Percentiles rank a stretch among this genome's conserved stretches.
Evolutionary conservation across 1,139 yeast genomes (phyloP).

Genomic region (Blastobotrys persicus): DNA sequence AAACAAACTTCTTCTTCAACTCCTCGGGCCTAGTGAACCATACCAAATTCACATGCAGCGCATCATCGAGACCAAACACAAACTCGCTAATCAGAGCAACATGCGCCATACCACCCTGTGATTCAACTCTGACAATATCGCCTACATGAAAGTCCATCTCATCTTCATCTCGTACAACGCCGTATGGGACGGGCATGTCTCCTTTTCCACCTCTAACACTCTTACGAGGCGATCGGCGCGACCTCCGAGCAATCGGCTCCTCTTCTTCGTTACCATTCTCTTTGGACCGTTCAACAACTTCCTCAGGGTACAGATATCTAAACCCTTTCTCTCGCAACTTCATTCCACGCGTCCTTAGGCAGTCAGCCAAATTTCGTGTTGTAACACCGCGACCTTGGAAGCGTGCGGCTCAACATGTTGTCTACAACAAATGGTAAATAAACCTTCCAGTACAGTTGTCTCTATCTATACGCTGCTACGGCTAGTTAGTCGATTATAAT

Average conservation of each 20-base stretch:
- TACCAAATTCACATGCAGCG: slow-evolving; percentile 20
- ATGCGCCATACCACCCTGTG: slow-evolving; percentile 21
- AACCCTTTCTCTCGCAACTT: slow-evolving; percentile 3
- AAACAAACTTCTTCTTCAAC: slow-evolving; percentile 1
- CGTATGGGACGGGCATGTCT: slow-evolving; percentile 6
- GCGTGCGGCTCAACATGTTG: neutral
- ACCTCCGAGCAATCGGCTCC: neutral
- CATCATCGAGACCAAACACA: slow-evolving; percentile 19
- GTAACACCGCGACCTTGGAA: too few relatives aligned
- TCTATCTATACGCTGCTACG: too few relatives aligned
- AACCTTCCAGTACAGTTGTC: too few relatives aligned
- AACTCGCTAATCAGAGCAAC: slow-evolving; percentile 26
- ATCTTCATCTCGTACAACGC: slow-evolving; percentile 20
- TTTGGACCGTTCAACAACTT: slow-evolving; percentile 13
- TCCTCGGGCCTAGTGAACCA: slow-evolving; percentile 26
- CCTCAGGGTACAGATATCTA: slow-evolving; percentile 31
- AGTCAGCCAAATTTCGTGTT: neutral
- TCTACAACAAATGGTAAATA: too few relatives aligned
- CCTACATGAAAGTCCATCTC: slow-evolving; percentile 22
- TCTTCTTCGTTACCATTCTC: neutral
- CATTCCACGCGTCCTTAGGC: neutral
- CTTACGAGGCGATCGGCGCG: slow-evolving; percentile 6
- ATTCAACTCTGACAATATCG: slow-evolving; percentile 25
- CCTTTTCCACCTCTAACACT: neutral
- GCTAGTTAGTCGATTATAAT: too few relatives aligned